Percentiles rank a stretch among this genome's conserved stretches.
phyloP scores from a whole-genome alignment of 1,284 basidiomycete genomes.

The Malassezia yamatoensis region DNA sequence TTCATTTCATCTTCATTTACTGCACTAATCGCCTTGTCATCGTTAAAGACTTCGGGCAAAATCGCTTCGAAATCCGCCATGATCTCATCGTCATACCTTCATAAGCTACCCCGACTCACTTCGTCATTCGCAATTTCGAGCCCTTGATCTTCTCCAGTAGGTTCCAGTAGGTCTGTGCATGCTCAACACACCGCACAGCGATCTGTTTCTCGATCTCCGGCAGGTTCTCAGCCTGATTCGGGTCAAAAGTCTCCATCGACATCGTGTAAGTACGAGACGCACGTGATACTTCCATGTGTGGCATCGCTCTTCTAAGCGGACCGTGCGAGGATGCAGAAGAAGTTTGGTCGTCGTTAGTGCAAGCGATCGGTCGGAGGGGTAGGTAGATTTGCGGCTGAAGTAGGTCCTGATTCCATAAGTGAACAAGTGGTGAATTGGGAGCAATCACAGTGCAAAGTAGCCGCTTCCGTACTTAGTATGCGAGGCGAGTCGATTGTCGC shows the following conservation, averaged over 20 bases:
- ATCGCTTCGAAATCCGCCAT: constrained; percentile 62
- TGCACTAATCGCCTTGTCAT: constrained; percentile 52
- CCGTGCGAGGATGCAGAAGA: background rate
- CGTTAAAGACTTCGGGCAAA: constrained; percentile 62
- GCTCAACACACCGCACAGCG: constrained; percentile 80
- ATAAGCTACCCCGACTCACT: constrained; percentile 51
- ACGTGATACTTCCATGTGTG: constrained; percentile 18
- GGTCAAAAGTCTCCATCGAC: constrained; percentile 28
- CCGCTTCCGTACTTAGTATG: constrained; percentile 30
- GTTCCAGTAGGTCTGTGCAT: constrained; percentile 83
- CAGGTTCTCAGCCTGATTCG: constrained; percentile 61
- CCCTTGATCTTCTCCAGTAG: constrained; percentile 74
- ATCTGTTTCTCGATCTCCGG: constrained; percentile 91
- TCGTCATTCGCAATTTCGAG: constrained; percentile 66
- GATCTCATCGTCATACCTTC: constrained; percentile 51
- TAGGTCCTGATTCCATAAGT: background rate
- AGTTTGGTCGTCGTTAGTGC: constrained; percentile 1
- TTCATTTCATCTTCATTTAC: constrained; percentile 94
- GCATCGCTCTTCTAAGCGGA: constrained; percentile 8
- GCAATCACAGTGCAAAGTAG: background rate
- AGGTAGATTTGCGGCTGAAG: background rate
- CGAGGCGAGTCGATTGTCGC: constrained; percentile 24
- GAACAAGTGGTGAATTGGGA: background rate
- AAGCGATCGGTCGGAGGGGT: constrained; percentile 1
- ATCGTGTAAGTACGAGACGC: background rate